Percentiles rank a stretch among this genome's conserved stretches.
These are phyloP conservation scores for Rhizopogon salebrosus DNA, from an alignment of 768 basidiomycete genomes.

Conservation along the genomic window DNA sequence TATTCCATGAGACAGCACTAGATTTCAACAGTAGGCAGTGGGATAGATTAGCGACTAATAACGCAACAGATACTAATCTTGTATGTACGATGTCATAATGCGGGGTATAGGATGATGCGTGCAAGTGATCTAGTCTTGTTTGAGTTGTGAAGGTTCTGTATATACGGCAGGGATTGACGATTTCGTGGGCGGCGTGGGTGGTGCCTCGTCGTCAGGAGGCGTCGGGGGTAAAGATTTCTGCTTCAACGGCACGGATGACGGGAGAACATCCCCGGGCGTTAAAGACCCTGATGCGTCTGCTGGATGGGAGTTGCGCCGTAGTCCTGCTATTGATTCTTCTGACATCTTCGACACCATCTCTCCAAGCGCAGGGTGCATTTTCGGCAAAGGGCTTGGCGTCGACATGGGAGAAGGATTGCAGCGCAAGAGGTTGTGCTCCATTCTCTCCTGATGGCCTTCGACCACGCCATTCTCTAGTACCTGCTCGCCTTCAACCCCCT, in stretches of 20 bases:
- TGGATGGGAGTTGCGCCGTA: not conserved
- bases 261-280: not conserved
- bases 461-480: not conserved
- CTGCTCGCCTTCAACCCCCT: constrained; percentile 16
- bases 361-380: not conserved
- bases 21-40: not conserved
- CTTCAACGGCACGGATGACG: not conserved
- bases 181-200: not conserved
- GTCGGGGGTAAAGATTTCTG: not conserved
- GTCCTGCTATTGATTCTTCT: not conserved
- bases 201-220: not conserved
- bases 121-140: not conserved
- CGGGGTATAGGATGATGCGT: not conserved
- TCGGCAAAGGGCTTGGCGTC: not conserved
- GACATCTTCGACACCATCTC: not conserved
- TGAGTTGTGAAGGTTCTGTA: not conserved
- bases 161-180: not conserved
- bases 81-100: not conserved
- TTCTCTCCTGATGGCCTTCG: not conserved
- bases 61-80: not conserved
- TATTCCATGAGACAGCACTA: not conserved
- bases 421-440: not conserved
- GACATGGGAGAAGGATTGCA: not conserved
- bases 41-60: not conserved
- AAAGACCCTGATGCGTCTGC: not conserved